phyloP scores from a whole-genome alignment of 176 grass and related monocot species.

The Canna indica region DNA sequence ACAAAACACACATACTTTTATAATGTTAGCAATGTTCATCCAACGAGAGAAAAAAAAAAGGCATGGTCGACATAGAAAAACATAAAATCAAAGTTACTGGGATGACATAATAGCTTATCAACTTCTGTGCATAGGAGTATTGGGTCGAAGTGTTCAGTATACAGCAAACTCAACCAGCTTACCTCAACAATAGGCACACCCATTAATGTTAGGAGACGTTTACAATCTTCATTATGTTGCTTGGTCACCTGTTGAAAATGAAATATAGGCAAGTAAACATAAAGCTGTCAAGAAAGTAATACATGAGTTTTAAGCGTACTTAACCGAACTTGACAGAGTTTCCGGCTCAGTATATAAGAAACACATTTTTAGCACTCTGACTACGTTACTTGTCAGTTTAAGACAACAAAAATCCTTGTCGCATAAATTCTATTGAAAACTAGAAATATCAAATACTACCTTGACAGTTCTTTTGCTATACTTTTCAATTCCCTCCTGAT shows the following conservation, averaged over 20 bases:
- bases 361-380: not conserved
- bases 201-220: conserved; percentile 70
- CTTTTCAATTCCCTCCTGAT: conserved; percentile 71
- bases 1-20: too few species aligned
- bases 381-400: not conserved
- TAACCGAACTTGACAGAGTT: not conserved
- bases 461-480: conserved; percentile 89
- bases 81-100: not conserved
- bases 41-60: conserved; percentile 2
- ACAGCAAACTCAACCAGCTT: conserved; percentile 14
- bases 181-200: conserved; percentile 84
- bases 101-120: not conserved
- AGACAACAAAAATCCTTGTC: not conserved
- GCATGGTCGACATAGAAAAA: not conserved
- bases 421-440: not conserved
- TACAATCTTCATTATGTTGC: conserved; percentile 86
- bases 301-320: not conserved
- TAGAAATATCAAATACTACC: conserved; percentile 28
- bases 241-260: conserved; percentile 41
- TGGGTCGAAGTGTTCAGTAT: not conserved
- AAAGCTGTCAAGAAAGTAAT: not conserved
- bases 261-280: not conserved
- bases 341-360: not conserved
- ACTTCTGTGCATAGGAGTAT: not conserved
- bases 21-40: not conserved